Conservation (phyloP, 495 filamentous ascomycete genomes). For the Mycothermus thermophilus region DNA sequence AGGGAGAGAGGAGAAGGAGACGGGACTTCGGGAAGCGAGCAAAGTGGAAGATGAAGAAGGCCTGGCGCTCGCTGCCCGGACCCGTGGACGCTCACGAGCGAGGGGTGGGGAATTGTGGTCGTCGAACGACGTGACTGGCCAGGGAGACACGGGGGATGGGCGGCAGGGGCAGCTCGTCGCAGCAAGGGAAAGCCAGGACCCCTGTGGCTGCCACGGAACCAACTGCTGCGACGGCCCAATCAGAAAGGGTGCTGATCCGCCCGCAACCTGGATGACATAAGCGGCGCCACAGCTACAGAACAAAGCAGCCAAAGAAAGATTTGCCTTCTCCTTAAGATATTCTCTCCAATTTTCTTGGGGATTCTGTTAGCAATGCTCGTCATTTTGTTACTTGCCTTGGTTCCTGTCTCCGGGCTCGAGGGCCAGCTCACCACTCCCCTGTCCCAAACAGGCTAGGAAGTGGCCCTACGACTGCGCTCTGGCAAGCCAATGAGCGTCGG, state of each 20-base stretch:
- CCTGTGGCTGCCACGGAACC: slow-evolving; percentile 4
- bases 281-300: not conserved
- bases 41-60: slow-evolving; percentile 4
- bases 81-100: slow-evolving; percentile 10
- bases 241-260: not conserved
- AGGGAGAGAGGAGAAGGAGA: slow-evolving; percentile 14
- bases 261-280: slow-evolving; percentile 16
- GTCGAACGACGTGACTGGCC: slow-evolving; percentile 18
- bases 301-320: not conserved
- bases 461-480: slow-evolving; percentile 8
- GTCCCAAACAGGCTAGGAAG: slow-evolving; percentile 16
- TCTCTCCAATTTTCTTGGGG: accelerated
- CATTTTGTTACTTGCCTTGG: not conserved
- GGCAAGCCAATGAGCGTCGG: slow-evolving; percentile 12
- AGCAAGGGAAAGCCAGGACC: slow-evolving; percentile 12
- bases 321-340: slow-evolving; percentile 2
- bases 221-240: slow-evolving; percentile 11
- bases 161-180: slow-evolving; percentile 16
- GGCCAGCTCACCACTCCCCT: slow-evolving; percentile 12
- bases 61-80: slow-evolving; percentile 2
- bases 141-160: slow-evolving; percentile 6
- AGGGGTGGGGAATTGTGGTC: slow-evolving; percentile 1
- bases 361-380: not conserved
- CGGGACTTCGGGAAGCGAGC: slow-evolving; percentile 9
- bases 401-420: not conserved